phyloP scores from a whole-genome alignment of 306 rosid species.

The Quercus bicolor region DNA sequence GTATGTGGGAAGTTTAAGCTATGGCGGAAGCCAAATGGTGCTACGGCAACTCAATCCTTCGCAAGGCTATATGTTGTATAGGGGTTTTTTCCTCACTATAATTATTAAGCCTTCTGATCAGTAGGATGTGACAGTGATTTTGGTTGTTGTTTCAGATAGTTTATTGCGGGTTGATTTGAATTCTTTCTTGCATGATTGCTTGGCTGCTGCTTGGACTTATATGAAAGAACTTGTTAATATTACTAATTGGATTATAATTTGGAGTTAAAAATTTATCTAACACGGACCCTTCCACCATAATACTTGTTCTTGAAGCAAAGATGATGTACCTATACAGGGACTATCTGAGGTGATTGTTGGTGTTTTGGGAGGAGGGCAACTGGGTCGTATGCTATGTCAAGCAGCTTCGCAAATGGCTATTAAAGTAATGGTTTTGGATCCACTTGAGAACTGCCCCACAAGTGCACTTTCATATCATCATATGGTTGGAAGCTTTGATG shows the following conservation, averaged over 20 bases:
- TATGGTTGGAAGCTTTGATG: conserved; percentile 81
- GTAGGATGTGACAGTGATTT: too few relatives aligned
- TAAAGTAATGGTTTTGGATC: conserved; percentile 72
- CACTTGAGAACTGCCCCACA: conserved; percentile 71
- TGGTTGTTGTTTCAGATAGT: too few relatives aligned
- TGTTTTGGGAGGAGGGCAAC: conserved; percentile 90
- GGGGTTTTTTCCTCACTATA: too few relatives aligned
- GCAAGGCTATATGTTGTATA: too few relatives aligned
- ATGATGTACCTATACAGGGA: conserved; percentile 50
- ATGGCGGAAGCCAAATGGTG: too few relatives aligned
- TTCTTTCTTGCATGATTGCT: too few relatives aligned
- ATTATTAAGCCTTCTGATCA: too few relatives aligned
- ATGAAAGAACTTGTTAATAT: neutral
- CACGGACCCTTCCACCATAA: neutral
- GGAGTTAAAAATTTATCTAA: too few relatives aligned
- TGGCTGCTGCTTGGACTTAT: neutral
- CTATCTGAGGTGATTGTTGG: conserved; percentile 69
- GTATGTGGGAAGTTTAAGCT: too few relatives aligned
- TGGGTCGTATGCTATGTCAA: conserved; percentile 89
- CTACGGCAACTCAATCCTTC: too few relatives aligned
- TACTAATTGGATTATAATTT: neutral
- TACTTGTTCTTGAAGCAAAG: conserved; percentile 34
- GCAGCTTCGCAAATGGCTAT: conserved; percentile 86
- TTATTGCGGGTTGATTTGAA: too few relatives aligned
- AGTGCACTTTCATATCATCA: conserved; percentile 58